phyloP scores from a whole-genome alignment of 2,329 filamentous ascomycete species.

The Cadophora sp. region DNA sequence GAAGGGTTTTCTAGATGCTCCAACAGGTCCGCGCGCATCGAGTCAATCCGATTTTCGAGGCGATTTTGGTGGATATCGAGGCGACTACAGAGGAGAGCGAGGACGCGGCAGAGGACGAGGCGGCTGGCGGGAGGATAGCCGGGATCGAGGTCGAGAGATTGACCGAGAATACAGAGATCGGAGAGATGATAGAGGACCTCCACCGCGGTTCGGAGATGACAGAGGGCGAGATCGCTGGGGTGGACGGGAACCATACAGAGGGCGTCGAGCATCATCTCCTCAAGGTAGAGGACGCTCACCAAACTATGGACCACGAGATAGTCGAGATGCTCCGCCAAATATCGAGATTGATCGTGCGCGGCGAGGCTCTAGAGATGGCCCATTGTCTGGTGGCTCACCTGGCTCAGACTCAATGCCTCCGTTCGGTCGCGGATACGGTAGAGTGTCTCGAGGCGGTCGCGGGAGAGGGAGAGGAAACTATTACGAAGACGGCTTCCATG shows the following conservation, averaged over 20 bases:
- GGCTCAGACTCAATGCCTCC: slow-evolving; percentile 65
- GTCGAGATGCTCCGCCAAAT: slow-evolving; percentile 61
- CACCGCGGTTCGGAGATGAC: slow-evolving; percentile 61
- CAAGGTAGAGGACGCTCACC: slow-evolving; percentile 68
- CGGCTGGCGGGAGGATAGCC: slow-evolving; percentile 63
- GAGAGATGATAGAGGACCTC: slow-evolving; percentile 52
- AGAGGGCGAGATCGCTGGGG: slow-evolving; percentile 43
- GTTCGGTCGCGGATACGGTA: slow-evolving; percentile 52
- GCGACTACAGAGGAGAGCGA: slow-evolving; percentile 58
- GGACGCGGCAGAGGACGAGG: slow-evolving; percentile 49
- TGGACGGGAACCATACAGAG: slow-evolving; percentile 51
- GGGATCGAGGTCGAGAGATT: slow-evolving; percentile 58
- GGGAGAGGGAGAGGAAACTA: slow-evolving; percentile 56
- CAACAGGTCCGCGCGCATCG: slow-evolving; percentile 70
- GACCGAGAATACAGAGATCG: slow-evolving; percentile 61
- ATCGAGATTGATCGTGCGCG: slow-evolving; percentile 72
- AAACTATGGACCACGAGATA: slow-evolving; percentile 62
- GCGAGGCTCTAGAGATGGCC: slow-evolving; percentile 74
- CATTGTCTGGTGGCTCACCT: slow-evolving; percentile 73
- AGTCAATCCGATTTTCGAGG: slow-evolving; percentile 71
- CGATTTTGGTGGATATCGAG: slow-evolving; percentile 57
- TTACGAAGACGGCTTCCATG: slow-evolving; percentile 59
- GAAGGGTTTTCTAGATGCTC: slow-evolving; percentile 72
- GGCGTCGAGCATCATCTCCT: slow-evolving; percentile 68
- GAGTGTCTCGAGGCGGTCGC: slow-evolving; percentile 56